Conservation (phyloP, 2,329 filamentous ascomycete genomes). For the Microascus cirrosus region DNA sequence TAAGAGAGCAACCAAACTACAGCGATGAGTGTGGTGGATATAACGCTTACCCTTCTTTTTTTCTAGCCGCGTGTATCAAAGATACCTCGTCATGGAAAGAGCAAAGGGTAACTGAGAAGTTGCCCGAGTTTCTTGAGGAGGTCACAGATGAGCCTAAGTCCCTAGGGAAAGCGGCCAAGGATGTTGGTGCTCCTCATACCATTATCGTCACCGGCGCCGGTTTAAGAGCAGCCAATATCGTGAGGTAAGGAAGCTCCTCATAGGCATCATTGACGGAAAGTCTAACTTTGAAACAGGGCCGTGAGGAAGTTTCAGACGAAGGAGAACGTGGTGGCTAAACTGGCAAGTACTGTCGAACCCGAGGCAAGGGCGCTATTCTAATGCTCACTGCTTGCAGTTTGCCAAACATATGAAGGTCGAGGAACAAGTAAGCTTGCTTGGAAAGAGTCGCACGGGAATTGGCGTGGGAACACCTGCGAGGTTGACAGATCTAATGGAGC, state of each 20-base stretch:
- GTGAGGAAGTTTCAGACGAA: constrained; percentile 72
- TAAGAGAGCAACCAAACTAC: constrained; percentile 23
- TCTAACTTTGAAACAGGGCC: constrained; percentile 32
- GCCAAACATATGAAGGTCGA: constrained; percentile 96
- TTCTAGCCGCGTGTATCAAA: constrained; percentile 58
- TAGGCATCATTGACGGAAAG: not conserved
- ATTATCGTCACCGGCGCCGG: constrained; percentile 80
- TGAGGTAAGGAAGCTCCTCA: constrained; percentile 38
- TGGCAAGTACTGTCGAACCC: constrained; percentile 33
- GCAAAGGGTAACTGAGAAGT: constrained; percentile 37
- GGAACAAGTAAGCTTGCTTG: constrained; percentile 69
- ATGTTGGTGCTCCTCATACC: constrained; percentile 70
- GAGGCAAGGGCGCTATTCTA: not conserved
- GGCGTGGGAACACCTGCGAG: constrained; percentile 83
- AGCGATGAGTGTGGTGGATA: not conserved
- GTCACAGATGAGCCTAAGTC: constrained; percentile 46
- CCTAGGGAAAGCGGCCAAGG: constrained; percentile 54
- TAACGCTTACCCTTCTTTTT: not conserved
- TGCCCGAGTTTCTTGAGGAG: constrained; percentile 57
- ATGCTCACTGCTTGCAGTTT: constrained; percentile 39
- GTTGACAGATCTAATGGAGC: constrained; percentile 70
- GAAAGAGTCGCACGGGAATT: constrained; percentile 62
- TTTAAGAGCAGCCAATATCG: constrained; percentile 74
- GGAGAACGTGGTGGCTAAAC: constrained; percentile 68
- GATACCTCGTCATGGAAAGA: constrained; percentile 70